Base-by-base conservation (phyloP, 208 protist species). In the Leishmania arabica region DNA sequence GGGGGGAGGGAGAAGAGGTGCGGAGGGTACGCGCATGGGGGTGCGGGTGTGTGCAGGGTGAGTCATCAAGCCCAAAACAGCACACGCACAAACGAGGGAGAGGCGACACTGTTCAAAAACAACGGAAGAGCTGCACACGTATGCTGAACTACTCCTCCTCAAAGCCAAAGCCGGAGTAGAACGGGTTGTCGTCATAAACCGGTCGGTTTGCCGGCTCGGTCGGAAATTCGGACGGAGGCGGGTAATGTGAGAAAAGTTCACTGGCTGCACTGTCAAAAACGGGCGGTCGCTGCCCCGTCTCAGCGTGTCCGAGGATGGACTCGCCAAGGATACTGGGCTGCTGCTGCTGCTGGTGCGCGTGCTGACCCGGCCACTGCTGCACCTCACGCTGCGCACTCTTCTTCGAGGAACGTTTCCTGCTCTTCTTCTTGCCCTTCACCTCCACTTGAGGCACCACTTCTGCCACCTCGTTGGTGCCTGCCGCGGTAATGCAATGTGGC, bases 131-230 rank as follows among this genome's bases (percentile, higher is more conserved):
- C 37, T n/a, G 8, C 37, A 40, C n/a, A 24, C 17, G 5, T 9
- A 45, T 8, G 47, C 27, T 54, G 19, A 24, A 31, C 62, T 78
- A 82, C n/a, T 84, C 84, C 3, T 89, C 88, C 13, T 65, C 88
- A 74, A 87, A 91, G 0, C 83, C 85, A 45, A 88, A 89, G 3
- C 86, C 83, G 1, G 86, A 84, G 62, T 83, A 89, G 27, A 90
- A 90, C 1, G 88, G 88, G 54, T 88, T 84, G 47, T 87, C 83
- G 0, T 78, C 82, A 13, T 75, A 56, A 1, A 81, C 85, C 0
- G 75, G 75, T 56, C 62, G 58, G 69, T 49, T 83, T 6, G 69
- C 31, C 1, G 77, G 21, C 42, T 42, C 21, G 7, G 45, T 42
- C 40, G 78, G 66, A 15, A 86, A 49, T 0, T 60, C 42, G 6